Base-by-base conservation (phyloP, 345 rosid species). In the Rhodomyrtus tomentosa region DNA sequence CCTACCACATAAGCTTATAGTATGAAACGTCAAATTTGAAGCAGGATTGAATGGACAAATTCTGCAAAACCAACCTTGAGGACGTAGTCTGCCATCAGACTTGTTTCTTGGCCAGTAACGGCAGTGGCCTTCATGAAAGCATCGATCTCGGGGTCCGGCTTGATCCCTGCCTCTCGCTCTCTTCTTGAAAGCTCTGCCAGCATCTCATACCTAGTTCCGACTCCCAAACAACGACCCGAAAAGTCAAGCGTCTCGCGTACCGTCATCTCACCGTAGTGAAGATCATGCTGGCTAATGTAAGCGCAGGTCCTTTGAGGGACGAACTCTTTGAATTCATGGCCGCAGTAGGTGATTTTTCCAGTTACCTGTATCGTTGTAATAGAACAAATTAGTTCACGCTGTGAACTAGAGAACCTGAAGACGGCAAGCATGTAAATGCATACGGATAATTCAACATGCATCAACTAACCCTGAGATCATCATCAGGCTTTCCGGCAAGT, bases 221-320 rank as follows among this genome's bases (percentile, higher is more conserved):
- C 91, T 49, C 92, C 92, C 82, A 89, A 82, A 82, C 92, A 89
- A 54, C 89, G 89, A 12, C 90, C 91, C 0, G 91, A 87, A 82
- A 90, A 90, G 86, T 90, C 86, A 62, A 90, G 81, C 10, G 92
- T 90, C 89, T 90, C 92, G 0, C 92, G 88, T n/a, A 90, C 88
- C 25, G 92, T 90, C 91, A 90, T 85, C 85, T 88, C 89, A 10
- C 91, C 92, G 25, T 86, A 76, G 88, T 90, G 92, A 87, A 89
- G 87, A 52, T 88, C 91, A 40, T 89, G 88, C 85, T 89, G 90
- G 82, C 91, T 88, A 82, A 90, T 87, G 81, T 89, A 90, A 81
- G 92, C 90, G 50, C 91, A 88, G 22, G 92, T 88, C 81, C 88
- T 89, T 82, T 90, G 92, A 80, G 91, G 91, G 38, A 89, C 84